phyloP scores from a whole-genome alignment of 108 stramenopile genomes.

The Cyclotella choctawhatcheeana region DNA sequence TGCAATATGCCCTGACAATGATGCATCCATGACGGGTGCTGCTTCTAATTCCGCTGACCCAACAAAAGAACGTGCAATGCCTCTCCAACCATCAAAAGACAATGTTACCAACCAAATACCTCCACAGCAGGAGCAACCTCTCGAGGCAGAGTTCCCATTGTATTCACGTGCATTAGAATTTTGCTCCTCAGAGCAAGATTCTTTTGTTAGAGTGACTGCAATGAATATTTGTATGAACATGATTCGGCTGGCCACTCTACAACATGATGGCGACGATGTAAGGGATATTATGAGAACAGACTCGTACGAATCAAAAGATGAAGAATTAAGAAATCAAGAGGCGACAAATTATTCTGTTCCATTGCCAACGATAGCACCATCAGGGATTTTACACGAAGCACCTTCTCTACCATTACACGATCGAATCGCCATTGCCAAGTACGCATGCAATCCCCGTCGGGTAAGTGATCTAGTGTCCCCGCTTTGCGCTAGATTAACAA shows the following conservation, averaged over 20 bases:
- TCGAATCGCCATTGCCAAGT: slow-evolving; percentile 80
- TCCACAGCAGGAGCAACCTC: background rate
- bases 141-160: slow-evolving; percentile 75
- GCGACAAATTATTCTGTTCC: background rate
- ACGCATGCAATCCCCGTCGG: slow-evolving; percentile 77
- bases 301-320: too few species aligned
- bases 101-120: slow-evolving; percentile 8
- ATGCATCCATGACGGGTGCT: background rate
- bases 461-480: slow-evolving; percentile 78
- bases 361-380: slow-evolving; percentile 57
- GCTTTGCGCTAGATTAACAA: slow-evolving; percentile 74
- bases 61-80: background rate
- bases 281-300: slow-evolving; percentile 12
- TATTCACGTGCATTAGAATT: slow-evolving; percentile 88
- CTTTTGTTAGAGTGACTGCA: slow-evolving; percentile 85
- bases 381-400: slow-evolving; percentile 68
- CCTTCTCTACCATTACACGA: slow-evolving; percentile 73
- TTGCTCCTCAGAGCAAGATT: slow-evolving; percentile 81
- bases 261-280: slow-evolving; percentile 14
- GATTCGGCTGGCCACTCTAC: slow-evolving; percentile 72
- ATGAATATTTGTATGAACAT: slow-evolving; percentile 92
- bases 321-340: background rate
- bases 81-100: background rate
- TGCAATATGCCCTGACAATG: background rate
- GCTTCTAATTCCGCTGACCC: background rate